A percentile compares a stretch with the other conserved stretches of the same genome.
phyloP scores from a whole-genome alignment of 2,329 filamentous ascomycete species.

The Stagonosporopsis vannaccii region DNA sequence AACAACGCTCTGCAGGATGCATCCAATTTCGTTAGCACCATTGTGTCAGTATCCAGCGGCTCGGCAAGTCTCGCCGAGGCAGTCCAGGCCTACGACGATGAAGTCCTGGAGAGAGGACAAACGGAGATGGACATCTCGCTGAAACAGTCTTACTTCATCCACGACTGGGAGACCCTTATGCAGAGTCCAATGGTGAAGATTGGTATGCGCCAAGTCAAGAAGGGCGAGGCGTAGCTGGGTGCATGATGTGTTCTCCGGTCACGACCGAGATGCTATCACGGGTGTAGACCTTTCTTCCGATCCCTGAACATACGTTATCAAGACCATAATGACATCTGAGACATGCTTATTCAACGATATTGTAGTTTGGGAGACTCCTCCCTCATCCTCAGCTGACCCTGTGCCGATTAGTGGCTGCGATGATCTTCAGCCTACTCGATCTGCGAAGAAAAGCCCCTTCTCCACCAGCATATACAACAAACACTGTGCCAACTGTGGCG shows the following conservation, averaged over 20 bases:
- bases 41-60: slow-evolving; percentile 19
- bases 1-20: slow-evolving; percentile 47
- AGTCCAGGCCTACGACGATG: slow-evolving; percentile 41
- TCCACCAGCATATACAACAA: slow-evolving; percentile 9
- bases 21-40: slow-evolving; percentile 29
- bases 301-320: slow-evolving; percentile 1
- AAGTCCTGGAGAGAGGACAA: slow-evolving; percentile 52
- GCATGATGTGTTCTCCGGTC: slow-evolving; percentile 3
- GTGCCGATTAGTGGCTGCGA: background rate
- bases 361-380: background rate
- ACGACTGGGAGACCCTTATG: slow-evolving; percentile 49
- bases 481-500: background rate
- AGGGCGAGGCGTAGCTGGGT: slow-evolving; percentile 13
- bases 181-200: slow-evolving; percentile 38
- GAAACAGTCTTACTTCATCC: slow-evolving; percentile 56
- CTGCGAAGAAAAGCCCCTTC: background rate
- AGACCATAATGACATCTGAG: background rate
- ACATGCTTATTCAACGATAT: background rate
- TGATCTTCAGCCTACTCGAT: background rate
- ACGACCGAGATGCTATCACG: background rate
- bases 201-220: slow-evolving; percentile 25
- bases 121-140: slow-evolving; percentile 55
- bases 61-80: slow-evolving; percentile 22
- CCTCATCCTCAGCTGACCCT: background rate
- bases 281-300: background rate